Percentiles rank a stretch among this genome's conserved stretches.
These are phyloP conservation scores for Stromatinia cepivora DNA, from an alignment of 2,329 filamentous ascomycete genomes.

Conservation along the genomic window DNA sequence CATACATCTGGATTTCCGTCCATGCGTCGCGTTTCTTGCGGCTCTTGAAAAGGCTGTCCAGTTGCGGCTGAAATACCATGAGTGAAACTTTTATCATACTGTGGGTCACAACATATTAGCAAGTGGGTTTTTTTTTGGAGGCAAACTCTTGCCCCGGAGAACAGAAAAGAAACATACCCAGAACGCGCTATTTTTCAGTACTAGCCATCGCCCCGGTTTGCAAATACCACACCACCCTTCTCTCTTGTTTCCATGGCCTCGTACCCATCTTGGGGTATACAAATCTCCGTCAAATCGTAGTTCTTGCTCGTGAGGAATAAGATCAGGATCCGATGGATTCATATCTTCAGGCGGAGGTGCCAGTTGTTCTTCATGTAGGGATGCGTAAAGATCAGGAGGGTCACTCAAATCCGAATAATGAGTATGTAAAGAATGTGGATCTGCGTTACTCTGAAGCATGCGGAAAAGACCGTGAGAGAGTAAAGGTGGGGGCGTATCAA, in stretches of 20 bases:
- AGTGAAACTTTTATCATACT: conserved; percentile 87
- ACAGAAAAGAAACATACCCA: conserved; percentile 47
- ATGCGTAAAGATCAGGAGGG: conserved; percentile 75
- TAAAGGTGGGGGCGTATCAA: conserved; percentile 59
- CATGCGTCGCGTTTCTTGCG: conserved; percentile 71
- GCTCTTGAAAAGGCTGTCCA: conserved; percentile 74
- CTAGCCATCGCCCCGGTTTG: conserved; percentile 81
- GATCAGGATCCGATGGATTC: conserved; percentile 73
- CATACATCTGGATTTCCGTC: conserved; percentile 79
- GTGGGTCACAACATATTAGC: conserved; percentile 7
- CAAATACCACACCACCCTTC: conserved; percentile 90
- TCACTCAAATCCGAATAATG: conserved; percentile 74
- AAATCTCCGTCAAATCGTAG: conserved; percentile 77
- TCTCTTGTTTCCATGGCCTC: conserved; percentile 82
- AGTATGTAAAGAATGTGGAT: conserved; percentile 64
- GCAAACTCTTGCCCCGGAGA: background rate
- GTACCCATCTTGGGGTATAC: conserved; percentile 81
- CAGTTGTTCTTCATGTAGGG: conserved; percentile 70
- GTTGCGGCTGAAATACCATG: conserved; percentile 84
- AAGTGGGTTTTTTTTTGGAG: background rate
- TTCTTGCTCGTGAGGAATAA: conserved; percentile 76
- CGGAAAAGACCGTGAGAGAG: conserved; percentile 73
- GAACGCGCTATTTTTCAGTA: conserved; percentile 86
- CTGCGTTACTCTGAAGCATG: conserved; percentile 73
- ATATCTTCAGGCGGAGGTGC: conserved; percentile 78